These are phyloP conservation scores for Pterocarpus santalinus DNA, from an alignment of 306 rosid genomes.

Conservation along the genomic window DNA sequence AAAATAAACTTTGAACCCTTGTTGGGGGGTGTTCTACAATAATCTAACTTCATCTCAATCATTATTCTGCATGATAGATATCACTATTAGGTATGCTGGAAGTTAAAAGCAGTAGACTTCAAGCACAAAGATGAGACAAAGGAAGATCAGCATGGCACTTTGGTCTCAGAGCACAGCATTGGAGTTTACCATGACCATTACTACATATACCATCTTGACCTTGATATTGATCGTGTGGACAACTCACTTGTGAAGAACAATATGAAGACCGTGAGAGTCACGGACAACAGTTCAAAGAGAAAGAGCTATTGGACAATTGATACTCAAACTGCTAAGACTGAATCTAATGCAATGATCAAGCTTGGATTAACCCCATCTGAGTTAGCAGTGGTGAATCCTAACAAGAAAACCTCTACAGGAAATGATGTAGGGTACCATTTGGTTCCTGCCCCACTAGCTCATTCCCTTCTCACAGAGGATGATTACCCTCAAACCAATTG, in stretches of 20 bases:
- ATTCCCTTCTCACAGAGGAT: slow-evolving; percentile 50
- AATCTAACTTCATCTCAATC: background rate
- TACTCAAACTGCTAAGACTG: slow-evolving; percentile 44
- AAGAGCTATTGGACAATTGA: slow-evolving; percentile 64
- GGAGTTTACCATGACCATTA: slow-evolving; percentile 75
- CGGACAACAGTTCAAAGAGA: slow-evolving; percentile 47
- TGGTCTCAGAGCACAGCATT: slow-evolving; percentile 59
- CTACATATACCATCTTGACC: slow-evolving; percentile 62
- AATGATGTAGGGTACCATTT: slow-evolving; percentile 63
- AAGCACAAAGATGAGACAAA: slow-evolving; percentile 54
- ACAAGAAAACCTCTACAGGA: slow-evolving; percentile 51
- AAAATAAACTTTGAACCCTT: no score
- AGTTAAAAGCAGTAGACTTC: slow-evolving; percentile 48
- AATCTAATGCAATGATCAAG: slow-evolving; percentile 53
- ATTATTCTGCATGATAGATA: slow-evolving; percentile 20
- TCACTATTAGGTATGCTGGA: slow-evolving; percentile 60
- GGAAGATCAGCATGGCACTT: slow-evolving; percentile 56
- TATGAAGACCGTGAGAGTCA: slow-evolving; percentile 44
- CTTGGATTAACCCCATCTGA: slow-evolving; percentile 55
- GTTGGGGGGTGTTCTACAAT: no score
- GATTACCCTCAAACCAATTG: slow-evolving; percentile 78
- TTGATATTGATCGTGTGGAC: slow-evolving; percentile 61
- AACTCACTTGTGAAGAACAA: slow-evolving; percentile 64
- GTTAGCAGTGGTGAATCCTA: slow-evolving; percentile 59
- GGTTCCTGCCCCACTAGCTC: slow-evolving; percentile 44